Conservation (phyloP, 495 filamentous ascomycete genomes). For the Stereocaulon alpinum region DNA sequence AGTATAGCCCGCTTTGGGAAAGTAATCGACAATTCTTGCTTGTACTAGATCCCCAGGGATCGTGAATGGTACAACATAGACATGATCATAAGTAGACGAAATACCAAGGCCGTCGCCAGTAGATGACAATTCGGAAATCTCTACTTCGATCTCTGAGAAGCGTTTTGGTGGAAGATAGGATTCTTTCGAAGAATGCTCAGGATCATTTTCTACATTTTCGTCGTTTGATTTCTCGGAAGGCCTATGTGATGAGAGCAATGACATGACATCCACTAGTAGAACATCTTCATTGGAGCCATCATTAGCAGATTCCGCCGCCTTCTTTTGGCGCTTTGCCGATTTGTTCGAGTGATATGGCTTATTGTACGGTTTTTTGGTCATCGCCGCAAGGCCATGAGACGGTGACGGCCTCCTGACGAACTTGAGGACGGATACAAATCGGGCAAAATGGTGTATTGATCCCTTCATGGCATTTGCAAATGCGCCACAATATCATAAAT, state of each 20-base stretch:
- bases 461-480: background rate
- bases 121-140: conserved; percentile 68
- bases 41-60: conserved; percentile 73
- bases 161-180: conserved; percentile 44
- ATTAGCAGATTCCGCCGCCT: conserved; percentile 35
- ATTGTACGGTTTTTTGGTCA: conserved; percentile 15
- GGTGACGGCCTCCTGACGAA: background rate
- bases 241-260: conserved; percentile 47
- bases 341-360: conserved; percentile 14
- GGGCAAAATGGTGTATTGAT: background rate
- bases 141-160: conserved; percentile 69
- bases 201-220: background rate
- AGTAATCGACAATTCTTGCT: conserved; percentile 67
- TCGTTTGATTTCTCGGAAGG: conserved; percentile 18
- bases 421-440: background rate
- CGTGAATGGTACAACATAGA: conserved; percentile 84
- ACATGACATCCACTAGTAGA: conserved; percentile 56
- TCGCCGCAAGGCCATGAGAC: background rate
- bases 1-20: conserved; percentile 49
- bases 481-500: too few species aligned
- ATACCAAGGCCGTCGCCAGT: conserved; percentile 45
- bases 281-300: conserved; percentile 63
- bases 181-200: background rate
- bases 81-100: conserved; percentile 34
- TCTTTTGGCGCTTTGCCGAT: conserved; percentile 46